A percentile compares a stretch with the other conserved stretches of the same genome.
Evolutionary conservation across 2,329 filamentous ascomycete species (phyloP).

Genomic region (Harringtonia aguacate): DNA sequence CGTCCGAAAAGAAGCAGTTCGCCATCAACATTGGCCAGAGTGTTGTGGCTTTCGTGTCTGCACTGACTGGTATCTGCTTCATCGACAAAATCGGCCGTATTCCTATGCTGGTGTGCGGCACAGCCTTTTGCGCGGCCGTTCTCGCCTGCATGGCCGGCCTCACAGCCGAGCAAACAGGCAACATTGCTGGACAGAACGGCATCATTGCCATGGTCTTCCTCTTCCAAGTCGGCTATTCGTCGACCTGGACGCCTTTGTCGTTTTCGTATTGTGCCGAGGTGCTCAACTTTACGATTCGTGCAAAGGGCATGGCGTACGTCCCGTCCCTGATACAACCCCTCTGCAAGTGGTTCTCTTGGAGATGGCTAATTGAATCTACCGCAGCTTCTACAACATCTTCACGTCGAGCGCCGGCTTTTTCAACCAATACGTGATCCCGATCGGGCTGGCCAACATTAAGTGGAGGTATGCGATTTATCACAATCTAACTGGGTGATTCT

Average conservation of each 20-base stretch:
- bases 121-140: constrained; percentile 1
- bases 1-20: constrained; percentile 31
- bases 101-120: constrained; percentile 12
- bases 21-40: constrained; percentile 27
- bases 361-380: neutral
- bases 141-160: constrained; percentile 6
- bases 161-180: constrained; percentile 1
- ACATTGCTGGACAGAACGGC: neutral
- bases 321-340: too few species aligned
- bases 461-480: neutral
- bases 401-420: constrained; percentile 2
- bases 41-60: constrained; percentile 2
- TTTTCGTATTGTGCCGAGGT: constrained; percentile 4
- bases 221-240: constrained; percentile 5
- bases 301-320: constrained; percentile 6
- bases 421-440: constrained; percentile 5
- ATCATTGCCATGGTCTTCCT: constrained; percentile 6
- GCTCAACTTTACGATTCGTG: constrained; percentile 5
- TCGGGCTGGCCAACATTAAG: constrained; percentile 2
- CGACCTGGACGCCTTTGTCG: constrained; percentile 4
- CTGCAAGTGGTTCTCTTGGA: too few species aligned
- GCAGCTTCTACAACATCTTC: constrained; percentile 4
- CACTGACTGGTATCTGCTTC: constrained; percentile 3
- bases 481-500: neutral
- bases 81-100: constrained; percentile 10